phyloP scores from a whole-genome alignment of 148 eudicot genomes.

The Rhododendron mucronatum region DNA sequence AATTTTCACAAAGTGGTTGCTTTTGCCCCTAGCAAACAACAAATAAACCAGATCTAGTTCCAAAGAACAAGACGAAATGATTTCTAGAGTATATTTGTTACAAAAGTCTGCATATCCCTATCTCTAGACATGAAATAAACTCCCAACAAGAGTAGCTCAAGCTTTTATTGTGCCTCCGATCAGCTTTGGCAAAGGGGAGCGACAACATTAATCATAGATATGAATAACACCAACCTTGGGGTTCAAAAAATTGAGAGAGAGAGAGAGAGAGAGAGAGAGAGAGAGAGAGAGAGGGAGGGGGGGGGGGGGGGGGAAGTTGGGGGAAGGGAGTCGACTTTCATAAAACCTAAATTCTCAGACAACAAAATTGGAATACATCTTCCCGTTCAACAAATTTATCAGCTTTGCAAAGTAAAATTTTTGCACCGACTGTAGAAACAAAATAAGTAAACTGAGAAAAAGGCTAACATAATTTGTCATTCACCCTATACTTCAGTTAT shows the following conservation, averaged over 20 bases:
- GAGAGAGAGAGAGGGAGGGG: background rate
- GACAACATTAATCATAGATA: background rate
- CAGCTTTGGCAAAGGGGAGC: background rate
- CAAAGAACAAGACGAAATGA: background rate
- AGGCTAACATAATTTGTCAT: background rate
- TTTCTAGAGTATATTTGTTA: background rate
- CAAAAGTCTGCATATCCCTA: background rate
- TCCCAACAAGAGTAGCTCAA: background rate
- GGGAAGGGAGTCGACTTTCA: background rate
- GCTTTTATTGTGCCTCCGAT: background rate
- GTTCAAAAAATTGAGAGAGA: background rate
- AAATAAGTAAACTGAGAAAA: background rate
- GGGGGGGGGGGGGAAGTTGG: no score
- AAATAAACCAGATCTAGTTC: background rate
- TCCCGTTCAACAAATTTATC: background rate
- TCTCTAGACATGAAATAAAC: background rate
- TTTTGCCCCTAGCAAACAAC: no score
- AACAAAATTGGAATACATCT: background rate
- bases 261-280: background rate
- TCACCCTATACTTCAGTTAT: background rate
- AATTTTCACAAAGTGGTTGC: background rate
- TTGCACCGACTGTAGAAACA: background rate
- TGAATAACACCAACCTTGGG: background rate
- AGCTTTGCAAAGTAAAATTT: background rate
- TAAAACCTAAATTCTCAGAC: background rate